Evolutionary conservation across 192 early-diverging fungal species (phyloP).

Genomic region (Lobosporangium transversale): DNA sequence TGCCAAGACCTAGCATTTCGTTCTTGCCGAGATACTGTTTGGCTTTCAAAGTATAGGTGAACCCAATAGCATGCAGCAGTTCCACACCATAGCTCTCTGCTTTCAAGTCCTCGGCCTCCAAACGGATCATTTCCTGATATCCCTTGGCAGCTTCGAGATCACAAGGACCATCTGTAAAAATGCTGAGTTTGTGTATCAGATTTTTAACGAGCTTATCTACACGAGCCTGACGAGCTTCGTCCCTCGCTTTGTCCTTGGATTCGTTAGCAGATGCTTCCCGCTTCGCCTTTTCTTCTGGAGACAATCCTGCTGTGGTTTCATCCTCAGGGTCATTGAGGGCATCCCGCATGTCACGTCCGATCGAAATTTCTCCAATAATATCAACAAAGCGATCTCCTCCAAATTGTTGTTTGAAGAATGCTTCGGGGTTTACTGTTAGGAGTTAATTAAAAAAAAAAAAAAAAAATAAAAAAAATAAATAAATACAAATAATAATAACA

Average conservation of each 20-base stretch:
- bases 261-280: slow-evolving; percentile 66
- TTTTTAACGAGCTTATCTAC: slow-evolving; percentile 78
- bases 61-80: slow-evolving; percentile 92
- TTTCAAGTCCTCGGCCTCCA: slow-evolving; percentile 91
- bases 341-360: slow-evolving; percentile 91
- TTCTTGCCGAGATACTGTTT: slow-evolving; percentile 81
- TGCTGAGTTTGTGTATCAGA: slow-evolving; percentile 78
- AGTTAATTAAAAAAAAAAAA: background rate
- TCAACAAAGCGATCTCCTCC: slow-evolving; percentile 97
- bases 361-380: slow-evolving; percentile 97
- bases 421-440: slow-evolving; percentile 83
- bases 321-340: slow-evolving; percentile 74
- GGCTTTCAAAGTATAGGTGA: slow-evolving; percentile 89
- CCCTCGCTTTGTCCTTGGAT: slow-evolving; percentile 68
- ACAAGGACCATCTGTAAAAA: slow-evolving; percentile 72
- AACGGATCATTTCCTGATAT: slow-evolving; percentile 73
- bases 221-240: slow-evolving; percentile 64
- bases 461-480: background rate
- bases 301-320: slow-evolving; percentile 53
- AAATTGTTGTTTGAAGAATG: slow-evolving; percentile 97
- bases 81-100: slow-evolving; percentile 92
- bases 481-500: too few relatives aligned
- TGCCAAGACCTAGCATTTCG: slow-evolving; percentile 77
- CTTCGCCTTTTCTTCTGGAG: slow-evolving; percentile 66
- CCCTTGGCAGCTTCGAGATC: slow-evolving; percentile 65